A percentile compares a stretch with the other conserved stretches of the same genome.
Evolutionary conservation across 2,329 filamentous ascomycete species (phyloP).

Genomic region (Grosmannia serpens): DNA sequence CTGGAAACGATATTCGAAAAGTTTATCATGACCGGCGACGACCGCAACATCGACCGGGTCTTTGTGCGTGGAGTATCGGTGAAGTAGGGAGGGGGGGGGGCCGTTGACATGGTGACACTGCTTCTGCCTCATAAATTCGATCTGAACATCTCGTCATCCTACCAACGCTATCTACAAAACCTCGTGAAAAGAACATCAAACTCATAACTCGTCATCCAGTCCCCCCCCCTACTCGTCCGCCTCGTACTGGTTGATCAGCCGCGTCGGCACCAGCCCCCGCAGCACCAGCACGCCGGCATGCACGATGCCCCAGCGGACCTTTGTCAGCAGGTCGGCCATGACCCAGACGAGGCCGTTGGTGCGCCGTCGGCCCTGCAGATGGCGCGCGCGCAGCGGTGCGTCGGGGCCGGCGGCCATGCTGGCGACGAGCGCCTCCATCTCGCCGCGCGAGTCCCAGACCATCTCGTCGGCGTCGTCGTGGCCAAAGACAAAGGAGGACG

Average conservation of each 20-base stretch:
- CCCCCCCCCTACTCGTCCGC: neutral
- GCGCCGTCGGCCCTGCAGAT: neutral
- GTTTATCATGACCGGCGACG: conserved; percentile 55
- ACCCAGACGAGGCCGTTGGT: conserved; percentile 10
- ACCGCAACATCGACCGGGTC: conserved; percentile 46
- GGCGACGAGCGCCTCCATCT: conserved; percentile 7
- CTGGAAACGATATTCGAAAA: conserved; percentile 46
- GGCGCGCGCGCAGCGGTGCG: neutral
- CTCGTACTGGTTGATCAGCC: conserved; percentile 12
- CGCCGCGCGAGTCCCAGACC: conserved; percentile 8
- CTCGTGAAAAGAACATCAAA: too few species aligned
- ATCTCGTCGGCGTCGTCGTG: conserved; percentile 5
- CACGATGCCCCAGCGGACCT: conserved; percentile 12
- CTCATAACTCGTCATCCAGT: too few species aligned
- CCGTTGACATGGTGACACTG: too few species aligned
- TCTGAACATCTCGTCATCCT: too few species aligned
- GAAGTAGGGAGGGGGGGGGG: neutral
- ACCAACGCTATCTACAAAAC: too few species aligned
- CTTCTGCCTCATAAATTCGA: too few species aligned
- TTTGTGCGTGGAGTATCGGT: conserved; percentile 30
- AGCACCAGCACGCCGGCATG: conserved; percentile 10
- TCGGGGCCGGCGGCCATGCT: conserved; percentile 1
- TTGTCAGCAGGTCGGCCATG: conserved; percentile 9
- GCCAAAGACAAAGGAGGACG: too few species aligned
- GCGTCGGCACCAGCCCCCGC: conserved; percentile 7